phyloP scores from a whole-genome alignment of 331 rosid genomes.

The Pyrus hybrid region DNA sequence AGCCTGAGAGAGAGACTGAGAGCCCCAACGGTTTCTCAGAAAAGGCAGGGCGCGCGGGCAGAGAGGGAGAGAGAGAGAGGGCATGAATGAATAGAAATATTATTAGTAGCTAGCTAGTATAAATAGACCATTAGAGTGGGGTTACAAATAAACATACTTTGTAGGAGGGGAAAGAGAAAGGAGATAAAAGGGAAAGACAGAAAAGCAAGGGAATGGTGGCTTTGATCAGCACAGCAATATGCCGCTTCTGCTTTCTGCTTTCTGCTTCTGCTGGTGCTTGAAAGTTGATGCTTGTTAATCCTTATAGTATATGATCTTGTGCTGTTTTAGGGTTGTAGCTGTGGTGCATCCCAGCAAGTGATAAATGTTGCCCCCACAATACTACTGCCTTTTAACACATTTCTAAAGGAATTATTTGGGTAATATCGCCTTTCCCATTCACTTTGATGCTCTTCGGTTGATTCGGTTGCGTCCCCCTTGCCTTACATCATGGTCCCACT shows the following conservation, averaged over 20 bases:
- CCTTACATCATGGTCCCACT: slow-evolving; percentile 52
- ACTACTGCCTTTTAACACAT: background rate
- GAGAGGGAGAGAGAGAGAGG: background rate
- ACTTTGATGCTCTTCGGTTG: slow-evolving; percentile 15
- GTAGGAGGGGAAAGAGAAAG: background rate
- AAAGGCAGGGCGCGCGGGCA: background rate
- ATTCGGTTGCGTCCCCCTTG: slow-evolving; percentile 32
- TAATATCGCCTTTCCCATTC: slow-evolving; percentile 17
- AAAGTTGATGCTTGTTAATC: background rate
- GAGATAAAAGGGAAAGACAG: background rate
- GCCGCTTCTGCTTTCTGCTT: background rate
- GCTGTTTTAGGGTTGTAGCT: background rate
- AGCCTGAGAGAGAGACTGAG: slow-evolving; percentile 8
- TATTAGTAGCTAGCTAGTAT: background rate
- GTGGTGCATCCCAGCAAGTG: background rate
- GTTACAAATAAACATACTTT: slow-evolving; percentile 1
- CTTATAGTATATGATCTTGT: background rate
- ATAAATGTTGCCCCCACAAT: background rate
- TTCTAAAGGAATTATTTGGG: slow-evolving; percentile 42
- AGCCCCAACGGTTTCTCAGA: slow-evolving; percentile 64
- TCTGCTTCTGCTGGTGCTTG: background rate
- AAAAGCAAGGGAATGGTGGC: background rate
- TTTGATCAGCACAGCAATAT: background rate
- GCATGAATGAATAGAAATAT: background rate
- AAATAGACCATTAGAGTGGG: slow-evolving; percentile 32